phyloP scores from a whole-genome alignment of 2,329 filamentous ascomycete species.

The Xylariales sp. region DNA sequence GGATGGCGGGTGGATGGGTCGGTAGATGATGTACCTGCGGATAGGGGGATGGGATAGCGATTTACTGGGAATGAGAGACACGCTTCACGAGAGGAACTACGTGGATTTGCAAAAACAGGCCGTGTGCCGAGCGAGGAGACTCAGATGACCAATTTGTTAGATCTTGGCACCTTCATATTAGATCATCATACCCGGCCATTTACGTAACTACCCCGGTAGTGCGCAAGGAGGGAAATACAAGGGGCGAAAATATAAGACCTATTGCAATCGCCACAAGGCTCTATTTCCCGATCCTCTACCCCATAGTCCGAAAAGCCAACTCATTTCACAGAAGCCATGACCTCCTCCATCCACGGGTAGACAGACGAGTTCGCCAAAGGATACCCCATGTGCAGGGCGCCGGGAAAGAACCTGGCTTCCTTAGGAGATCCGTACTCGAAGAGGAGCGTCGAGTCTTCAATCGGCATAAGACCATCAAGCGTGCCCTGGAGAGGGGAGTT shows the following conservation, averaged over 20 bases:
- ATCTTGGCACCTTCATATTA: neutral
- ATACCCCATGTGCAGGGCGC: conserved; percentile 75
- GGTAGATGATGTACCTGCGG: conserved; percentile 60
- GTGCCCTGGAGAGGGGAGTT: conserved; percentile 62
- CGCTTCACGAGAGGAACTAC: neutral
- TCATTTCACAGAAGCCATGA: conserved; percentile 55
- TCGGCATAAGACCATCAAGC: conserved; percentile 73
- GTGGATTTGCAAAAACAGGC: neutral
- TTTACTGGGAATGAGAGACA: no score
- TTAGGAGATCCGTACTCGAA: conserved; percentile 74
- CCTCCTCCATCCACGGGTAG: conserved; percentile 71
- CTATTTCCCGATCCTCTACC: no score
- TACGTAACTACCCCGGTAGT: neutral
- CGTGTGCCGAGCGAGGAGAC: neutral
- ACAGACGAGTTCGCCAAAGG: conserved; percentile 67
- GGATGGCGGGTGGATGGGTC: conserved; percentile 93
- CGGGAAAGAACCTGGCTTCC: conserved; percentile 72
- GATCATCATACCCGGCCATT: neutral
- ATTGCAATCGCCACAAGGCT: neutral
- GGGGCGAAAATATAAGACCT: neutral
- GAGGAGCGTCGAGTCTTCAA: conserved; percentile 74
- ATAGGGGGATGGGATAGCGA: neutral
- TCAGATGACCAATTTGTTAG: neutral
- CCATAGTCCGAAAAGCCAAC: neutral
- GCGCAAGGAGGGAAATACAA: neutral